Evolutionary conservation across 2,329 filamentous ascomycete genomes (phyloP), one percentile per base, ranked within the genome.

Genomic region (Diaporthe vaccinii): DNA sequence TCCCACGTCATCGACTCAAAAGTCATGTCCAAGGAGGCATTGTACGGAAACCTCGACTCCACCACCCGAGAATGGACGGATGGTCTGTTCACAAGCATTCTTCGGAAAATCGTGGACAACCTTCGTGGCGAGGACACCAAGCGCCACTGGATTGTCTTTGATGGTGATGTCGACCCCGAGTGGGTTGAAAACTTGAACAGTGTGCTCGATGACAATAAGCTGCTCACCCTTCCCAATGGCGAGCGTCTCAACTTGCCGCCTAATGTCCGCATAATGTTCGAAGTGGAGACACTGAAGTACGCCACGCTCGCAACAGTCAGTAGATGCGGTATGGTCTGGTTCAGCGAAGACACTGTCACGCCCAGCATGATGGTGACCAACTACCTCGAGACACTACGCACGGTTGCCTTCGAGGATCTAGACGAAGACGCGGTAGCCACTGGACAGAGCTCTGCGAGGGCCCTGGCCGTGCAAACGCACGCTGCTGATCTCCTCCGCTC

Each of bases 271-370:
- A 98, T 99, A 85, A 98, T 99, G 96, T 99, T 99, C 81, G 97
- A 99, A 86, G 97, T 99, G 49, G 97, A 99, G 86, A 98, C 93
- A 4, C 89, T 99, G 76, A 98, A 97, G 82, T 99, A 99, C 82
- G 97, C 97, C 51, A 99, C 97, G 0, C 91, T 99, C 59, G 97
- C 97, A 74, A 99, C 97, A n/a, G 97, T 99, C 82, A 97, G 94
- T 92, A 95, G 97, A 86, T 99, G 97, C 83, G 97, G 97, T 89
- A 99, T 99, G 97, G 97, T 99, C 20, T 99, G 97, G 97, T 99
- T 98, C 86, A 99, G 95, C 82, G 96, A 98, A 80, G 97, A 99
- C 82, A 98, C 96, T 39, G 96, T 99, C 55, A 96, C 95, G 44
- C 91, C 96, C 1, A 91, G 90, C 78, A 98, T 99, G 94, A 94